These are phyloP conservation scores for Myriosclerotinia scirpicola DNA, from an alignment of 2,329 filamentous ascomycete species.

Conservation along the genomic window DNA sequence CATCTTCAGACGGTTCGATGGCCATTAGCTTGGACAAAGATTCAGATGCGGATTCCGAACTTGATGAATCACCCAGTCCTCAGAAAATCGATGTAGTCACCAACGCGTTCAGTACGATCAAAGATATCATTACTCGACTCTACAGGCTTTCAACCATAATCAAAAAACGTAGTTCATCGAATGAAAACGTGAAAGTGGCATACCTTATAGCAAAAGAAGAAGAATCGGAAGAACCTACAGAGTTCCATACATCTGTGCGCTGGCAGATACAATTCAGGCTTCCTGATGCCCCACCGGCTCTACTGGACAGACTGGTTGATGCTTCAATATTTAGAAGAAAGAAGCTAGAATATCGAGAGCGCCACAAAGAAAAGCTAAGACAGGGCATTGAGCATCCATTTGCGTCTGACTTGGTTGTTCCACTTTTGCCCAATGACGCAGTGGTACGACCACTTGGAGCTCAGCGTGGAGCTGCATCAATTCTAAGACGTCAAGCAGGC, in stretches of 20 bases:
- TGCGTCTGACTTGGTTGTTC: background rate
- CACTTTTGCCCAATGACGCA: background rate
- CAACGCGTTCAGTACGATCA: slow-evolving; percentile 4
- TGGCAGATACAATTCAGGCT: slow-evolving; percentile 12
- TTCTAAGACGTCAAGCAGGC: background rate
- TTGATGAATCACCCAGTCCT: background rate
- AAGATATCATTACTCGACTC: slow-evolving; percentile 8
- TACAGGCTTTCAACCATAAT: slow-evolving; percentile 8
- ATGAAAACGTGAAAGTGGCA: slow-evolving; percentile 15
- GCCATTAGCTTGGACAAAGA: slow-evolving; percentile 16
- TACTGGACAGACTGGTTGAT: slow-evolving; percentile 6
- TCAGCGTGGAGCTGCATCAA: background rate
- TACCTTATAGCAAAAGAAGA: slow-evolving; percentile 8
- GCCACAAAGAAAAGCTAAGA: slow-evolving; percentile 16
- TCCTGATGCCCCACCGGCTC: background rate
- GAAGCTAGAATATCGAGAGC: slow-evolving; percentile 13
- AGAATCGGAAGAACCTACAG: background rate
- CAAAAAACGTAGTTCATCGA: slow-evolving; percentile 5
- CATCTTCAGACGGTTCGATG: slow-evolving; percentile 14
- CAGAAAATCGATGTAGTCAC: background rate
- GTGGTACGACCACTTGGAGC: background rate
- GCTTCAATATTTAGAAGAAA: slow-evolving; percentile 14
- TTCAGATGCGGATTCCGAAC: background rate
- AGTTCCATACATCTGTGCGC: slow-evolving; percentile 10
- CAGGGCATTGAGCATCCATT: slow-evolving; percentile 10